Conservation (phyloP, 768 basidiomycete species). For the Leucocoprinus birnbaumii region DNA sequence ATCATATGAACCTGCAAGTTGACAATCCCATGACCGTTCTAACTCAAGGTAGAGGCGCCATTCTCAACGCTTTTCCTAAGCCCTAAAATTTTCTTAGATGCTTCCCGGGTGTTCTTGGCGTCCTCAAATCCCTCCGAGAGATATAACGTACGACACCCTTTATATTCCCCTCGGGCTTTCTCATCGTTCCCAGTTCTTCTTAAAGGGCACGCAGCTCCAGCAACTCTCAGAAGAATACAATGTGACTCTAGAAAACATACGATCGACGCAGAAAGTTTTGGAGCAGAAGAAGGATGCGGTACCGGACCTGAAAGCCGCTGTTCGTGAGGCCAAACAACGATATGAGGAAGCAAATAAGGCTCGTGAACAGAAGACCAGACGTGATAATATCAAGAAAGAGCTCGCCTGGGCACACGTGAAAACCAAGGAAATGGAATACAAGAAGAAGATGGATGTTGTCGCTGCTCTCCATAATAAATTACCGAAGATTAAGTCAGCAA, state of each 20-base stretch:
- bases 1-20: constrained; percentile 96
- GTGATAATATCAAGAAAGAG: constrained; percentile 72
- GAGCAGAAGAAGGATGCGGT: constrained; percentile 72
- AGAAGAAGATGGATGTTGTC: constrained; percentile 30
- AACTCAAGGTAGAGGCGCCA: constrained; percentile 61
- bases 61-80: not conserved
- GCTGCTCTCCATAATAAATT: constrained; percentile 31
- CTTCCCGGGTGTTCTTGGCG: constrained; percentile 81
- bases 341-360: constrained; percentile 76
- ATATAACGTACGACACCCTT: constrained; percentile 63
- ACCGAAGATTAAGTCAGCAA: constrained; percentile 33
- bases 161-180: not conserved
- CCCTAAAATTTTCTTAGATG: constrained; percentile 34
- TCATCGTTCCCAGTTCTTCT: constrained; percentile 69
- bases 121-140: constrained; percentile 80
- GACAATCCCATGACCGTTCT: constrained; percentile 96
- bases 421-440: constrained; percentile 61
- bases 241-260: constrained; percentile 68
- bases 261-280: constrained; percentile 61
- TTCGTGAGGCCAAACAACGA: constrained; percentile 54
- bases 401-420: constrained; percentile 86
- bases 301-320: constrained; percentile 65
- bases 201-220: constrained; percentile 87
- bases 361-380: constrained; percentile 63
- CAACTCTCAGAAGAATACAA: constrained; percentile 89